Evolutionary conservation across 106 monocot genomes (phyloP).

Genomic region (Acorus gramineus): DNA sequence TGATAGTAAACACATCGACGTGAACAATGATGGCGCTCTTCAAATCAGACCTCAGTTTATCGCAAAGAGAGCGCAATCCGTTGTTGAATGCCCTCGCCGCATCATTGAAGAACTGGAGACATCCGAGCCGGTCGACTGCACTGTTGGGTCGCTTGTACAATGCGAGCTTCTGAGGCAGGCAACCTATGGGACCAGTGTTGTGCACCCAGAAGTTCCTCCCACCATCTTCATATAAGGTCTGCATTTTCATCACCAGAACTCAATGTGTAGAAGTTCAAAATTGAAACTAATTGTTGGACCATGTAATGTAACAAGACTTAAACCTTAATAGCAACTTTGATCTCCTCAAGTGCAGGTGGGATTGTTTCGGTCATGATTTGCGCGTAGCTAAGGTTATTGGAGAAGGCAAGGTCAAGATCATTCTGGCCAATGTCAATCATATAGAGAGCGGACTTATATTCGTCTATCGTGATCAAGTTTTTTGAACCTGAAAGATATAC

Average conservation of each 20-base stretch:
- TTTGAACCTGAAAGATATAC: slow-evolving; percentile 18
- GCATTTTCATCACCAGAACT: background rate
- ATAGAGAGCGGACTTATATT: slow-evolving; percentile 34
- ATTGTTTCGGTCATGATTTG: slow-evolving; percentile 18
- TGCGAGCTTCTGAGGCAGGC: slow-evolving; percentile 44
- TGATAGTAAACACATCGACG: slow-evolving; percentile 35
- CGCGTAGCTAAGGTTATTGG: slow-evolving; percentile 26
- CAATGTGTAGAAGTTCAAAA: too few species aligned
- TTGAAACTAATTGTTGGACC: too few species aligned
- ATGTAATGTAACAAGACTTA: background rate
- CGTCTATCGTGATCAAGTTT: slow-evolving; percentile 29
- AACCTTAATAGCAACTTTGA: slow-evolving; percentile 31
- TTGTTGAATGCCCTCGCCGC: slow-evolving; percentile 36
- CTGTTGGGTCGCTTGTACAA: slow-evolving; percentile 27
- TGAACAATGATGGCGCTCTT: slow-evolving; percentile 25
- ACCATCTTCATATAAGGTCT: slow-evolving; percentile 37
- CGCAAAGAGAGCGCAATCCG: slow-evolving; percentile 16
- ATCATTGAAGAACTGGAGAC: slow-evolving; percentile 36
- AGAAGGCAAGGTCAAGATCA: slow-evolving; percentile 34
- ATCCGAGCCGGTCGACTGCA: slow-evolving; percentile 29
- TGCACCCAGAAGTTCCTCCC: slow-evolving; percentile 51
- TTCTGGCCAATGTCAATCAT: slow-evolving; percentile 56
- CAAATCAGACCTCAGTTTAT: slow-evolving; percentile 17
- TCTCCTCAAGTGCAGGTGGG: slow-evolving; percentile 23
- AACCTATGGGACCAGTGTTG: slow-evolving; percentile 51